These are phyloP conservation scores for Grosmannia clavigera DNA, from an alignment of 2,329 filamentous ascomycete species.

Conservation along the genomic window DNA sequence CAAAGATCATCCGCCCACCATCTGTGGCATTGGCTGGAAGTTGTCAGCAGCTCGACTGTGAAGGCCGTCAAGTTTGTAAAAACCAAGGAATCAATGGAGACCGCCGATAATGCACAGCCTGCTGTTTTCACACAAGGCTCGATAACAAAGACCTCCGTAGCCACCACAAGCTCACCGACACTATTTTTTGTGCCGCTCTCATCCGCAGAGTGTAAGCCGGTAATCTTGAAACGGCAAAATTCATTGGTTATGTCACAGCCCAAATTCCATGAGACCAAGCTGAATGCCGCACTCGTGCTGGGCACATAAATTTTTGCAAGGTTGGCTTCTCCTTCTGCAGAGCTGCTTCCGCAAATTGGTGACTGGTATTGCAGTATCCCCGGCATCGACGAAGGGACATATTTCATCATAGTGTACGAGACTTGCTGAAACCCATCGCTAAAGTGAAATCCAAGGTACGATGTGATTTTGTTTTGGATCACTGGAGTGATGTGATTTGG, in stretches of 20 bases:
- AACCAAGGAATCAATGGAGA: conserved; percentile 13
- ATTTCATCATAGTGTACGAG: conserved; percentile 11
- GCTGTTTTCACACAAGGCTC: conserved; percentile 17
- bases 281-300: conserved; percentile 21
- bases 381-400: conserved; percentile 12
- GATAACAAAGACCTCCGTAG: conserved; percentile 14
- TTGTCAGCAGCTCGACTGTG: conserved; percentile 26
- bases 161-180: conserved; percentile 16
- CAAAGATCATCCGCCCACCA: conserved; percentile 35
- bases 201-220: conserved; percentile 15
- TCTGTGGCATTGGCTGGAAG: conserved; percentile 17
- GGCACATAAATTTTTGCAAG: conserved; percentile 16
- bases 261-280: conserved; percentile 23
- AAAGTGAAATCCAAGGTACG: conserved; percentile 21
- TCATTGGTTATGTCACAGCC: conserved; percentile 24
- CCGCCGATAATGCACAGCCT: conserved; percentile 19
- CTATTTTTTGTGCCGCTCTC: background rate
- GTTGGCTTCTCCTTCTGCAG: background rate
- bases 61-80: conserved; percentile 25
- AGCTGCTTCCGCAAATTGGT: conserved; percentile 8
- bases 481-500: background rate
- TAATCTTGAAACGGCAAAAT: conserved; percentile 25
- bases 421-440: conserved; percentile 22
- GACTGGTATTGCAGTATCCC: conserved; percentile 15
- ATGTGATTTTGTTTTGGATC: conserved; percentile 10